Conservation (phyloP, 805 yeast genomes). For the Starmerella sp. region DNA sequence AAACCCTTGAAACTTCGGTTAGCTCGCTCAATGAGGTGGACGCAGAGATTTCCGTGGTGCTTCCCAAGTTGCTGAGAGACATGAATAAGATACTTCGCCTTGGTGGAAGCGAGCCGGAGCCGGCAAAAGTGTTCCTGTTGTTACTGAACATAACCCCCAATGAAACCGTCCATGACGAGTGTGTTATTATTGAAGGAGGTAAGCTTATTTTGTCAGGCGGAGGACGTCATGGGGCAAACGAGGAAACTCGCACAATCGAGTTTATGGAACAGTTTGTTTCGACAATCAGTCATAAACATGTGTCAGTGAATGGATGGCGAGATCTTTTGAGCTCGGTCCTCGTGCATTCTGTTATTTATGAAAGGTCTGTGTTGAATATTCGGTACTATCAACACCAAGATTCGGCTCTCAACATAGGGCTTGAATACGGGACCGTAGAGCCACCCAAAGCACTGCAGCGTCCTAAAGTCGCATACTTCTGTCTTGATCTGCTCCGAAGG, state of each 20-base stretch:
- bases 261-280: constrained; percentile 18
- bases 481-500: constrained; percentile 44
- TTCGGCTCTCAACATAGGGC: constrained; percentile 25
- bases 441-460: constrained; percentile 37
- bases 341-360: constrained; percentile 46
- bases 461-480: constrained; percentile 39
- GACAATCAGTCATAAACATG: constrained; percentile 24
- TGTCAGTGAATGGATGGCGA: constrained; percentile 30
- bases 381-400: constrained; percentile 30
- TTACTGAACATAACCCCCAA: neutral
- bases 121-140: constrained; percentile 9
- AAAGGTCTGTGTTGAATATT: constrained; percentile 35
- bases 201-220: constrained; percentile 11
- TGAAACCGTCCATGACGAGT: neutral
- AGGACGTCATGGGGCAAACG: neutral
- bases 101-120: neutral
- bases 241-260: constrained; percentile 1
- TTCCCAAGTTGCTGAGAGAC: neutral
- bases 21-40: neutral
- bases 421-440: constrained; percentile 48
- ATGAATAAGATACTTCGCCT: constrained; percentile 4
- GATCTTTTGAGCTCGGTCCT: constrained; percentile 37
- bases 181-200: constrained; percentile 8
- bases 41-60: neutral
- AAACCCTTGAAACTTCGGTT: neutral